These are phyloP conservation scores for Corrigiola litoralis DNA, from an alignment of 179 eudicot genomes.

Conservation along the genomic window DNA sequence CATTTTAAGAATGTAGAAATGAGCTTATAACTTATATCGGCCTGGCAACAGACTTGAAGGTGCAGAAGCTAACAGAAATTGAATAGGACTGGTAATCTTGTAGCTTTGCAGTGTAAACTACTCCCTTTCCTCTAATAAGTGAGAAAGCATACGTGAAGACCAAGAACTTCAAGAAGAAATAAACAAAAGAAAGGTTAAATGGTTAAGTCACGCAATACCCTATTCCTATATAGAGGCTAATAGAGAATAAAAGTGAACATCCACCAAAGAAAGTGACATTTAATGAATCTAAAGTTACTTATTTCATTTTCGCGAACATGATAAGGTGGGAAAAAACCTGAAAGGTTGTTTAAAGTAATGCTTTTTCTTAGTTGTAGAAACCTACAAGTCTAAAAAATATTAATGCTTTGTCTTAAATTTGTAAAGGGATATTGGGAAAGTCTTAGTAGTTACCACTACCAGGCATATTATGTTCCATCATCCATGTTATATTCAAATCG, in stretches of 20 bases:
- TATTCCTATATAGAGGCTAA: conserved; percentile 11
- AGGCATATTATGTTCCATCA: too few relatives aligned
- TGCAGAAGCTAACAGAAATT: conserved; percentile 22
- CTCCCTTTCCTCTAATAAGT: conserved; percentile 33
- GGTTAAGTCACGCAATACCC: conserved; percentile 38
- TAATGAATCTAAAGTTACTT: neutral
- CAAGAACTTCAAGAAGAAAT: conserved; percentile 21
- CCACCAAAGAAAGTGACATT: conserved; percentile 21
- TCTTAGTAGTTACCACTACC: too few relatives aligned
- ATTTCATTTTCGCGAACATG: conserved; percentile 4
- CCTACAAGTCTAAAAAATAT: conserved; percentile 15
- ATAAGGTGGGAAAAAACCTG: neutral
- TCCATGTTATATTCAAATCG: too few relatives aligned
- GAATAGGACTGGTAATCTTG: conserved; percentile 29
- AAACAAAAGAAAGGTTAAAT: conserved; percentile 20
- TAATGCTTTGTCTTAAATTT: neutral
- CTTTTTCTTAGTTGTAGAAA: conserved; percentile 1
- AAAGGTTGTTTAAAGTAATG: neutral
- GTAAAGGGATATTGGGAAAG: neutral
- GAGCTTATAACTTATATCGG: conserved; percentile 15
- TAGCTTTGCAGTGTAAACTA: conserved; percentile 39
- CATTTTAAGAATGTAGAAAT: neutral
- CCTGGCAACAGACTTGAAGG: conserved; percentile 4
- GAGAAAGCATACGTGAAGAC: conserved; percentile 30
- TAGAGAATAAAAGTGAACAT: conserved; percentile 18